Percentiles rank a stretch among this genome's conserved stretches.
Evolutionary conservation across 805 yeast species (phyloP).

Genomic region (Diddensiella santjacobensis): DNA sequence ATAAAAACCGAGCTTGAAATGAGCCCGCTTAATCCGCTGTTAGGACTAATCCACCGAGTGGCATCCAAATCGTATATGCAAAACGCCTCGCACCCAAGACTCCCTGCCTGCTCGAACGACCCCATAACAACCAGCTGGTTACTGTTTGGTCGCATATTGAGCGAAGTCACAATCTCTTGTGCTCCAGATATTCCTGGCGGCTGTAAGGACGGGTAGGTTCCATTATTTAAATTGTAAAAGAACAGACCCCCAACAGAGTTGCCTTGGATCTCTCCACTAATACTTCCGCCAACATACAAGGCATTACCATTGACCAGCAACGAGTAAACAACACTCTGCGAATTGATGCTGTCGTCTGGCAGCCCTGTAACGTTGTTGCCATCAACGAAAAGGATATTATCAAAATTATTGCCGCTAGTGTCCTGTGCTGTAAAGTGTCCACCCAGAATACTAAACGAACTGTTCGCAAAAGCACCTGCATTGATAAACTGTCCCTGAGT

Average conservation of each 20-base stretch:
- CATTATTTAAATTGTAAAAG: slow-evolving; percentile 47
- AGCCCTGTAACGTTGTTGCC: slow-evolving; percentile 26
- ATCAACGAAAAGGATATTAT: slow-evolving; percentile 31
- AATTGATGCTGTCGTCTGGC: slow-evolving; percentile 14
- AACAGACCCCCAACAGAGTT: slow-evolving; percentile 43
- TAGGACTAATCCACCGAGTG: slow-evolving; percentile 51
- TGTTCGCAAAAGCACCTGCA: slow-evolving; percentile 44
- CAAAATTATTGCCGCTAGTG: slow-evolving; percentile 26
- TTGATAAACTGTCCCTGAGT: slow-evolving; percentile 26
- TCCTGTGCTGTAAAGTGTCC: slow-evolving; percentile 48
- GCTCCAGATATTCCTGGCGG: slow-evolving; percentile 44
- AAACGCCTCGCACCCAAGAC: slow-evolving; percentile 53
- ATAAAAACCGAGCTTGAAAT: slow-evolving; percentile 52
- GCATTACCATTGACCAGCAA: slow-evolving; percentile 20
- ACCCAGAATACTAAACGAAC: slow-evolving; percentile 51
- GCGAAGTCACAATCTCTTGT: slow-evolving; percentile 40
- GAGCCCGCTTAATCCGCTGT: slow-evolving; percentile 44
- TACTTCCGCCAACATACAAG: slow-evolving; percentile 34
- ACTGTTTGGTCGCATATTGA: slow-evolving; percentile 39
- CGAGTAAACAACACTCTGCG: slow-evolving; percentile 25
- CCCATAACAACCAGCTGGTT: slow-evolving; percentile 68
- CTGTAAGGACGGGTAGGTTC: slow-evolving; percentile 43
- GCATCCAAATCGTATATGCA: slow-evolving; percentile 60
- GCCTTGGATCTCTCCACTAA: slow-evolving; percentile 25
- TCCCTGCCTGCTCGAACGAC: slow-evolving; percentile 55